These are phyloP conservation scores for Danielia reshetovae DNA, from an alignment of 805 yeast species.

Conservation along the genomic window DNA sequence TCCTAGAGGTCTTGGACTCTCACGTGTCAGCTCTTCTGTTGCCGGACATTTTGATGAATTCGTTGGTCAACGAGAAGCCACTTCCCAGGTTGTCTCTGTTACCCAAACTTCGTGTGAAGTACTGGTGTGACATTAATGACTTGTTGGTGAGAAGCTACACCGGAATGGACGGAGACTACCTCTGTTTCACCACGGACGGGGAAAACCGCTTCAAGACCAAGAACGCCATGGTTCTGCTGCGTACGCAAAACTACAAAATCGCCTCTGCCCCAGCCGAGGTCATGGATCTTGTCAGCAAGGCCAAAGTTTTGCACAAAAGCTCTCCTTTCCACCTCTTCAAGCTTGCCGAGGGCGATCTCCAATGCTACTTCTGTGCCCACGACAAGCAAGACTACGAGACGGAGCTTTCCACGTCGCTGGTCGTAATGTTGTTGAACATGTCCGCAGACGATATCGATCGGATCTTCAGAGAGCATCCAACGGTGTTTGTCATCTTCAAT, in stretches of 20 bases:
- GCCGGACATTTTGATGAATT: slow-evolving; percentile 84
- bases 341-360: slow-evolving; percentile 29
- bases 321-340: slow-evolving; percentile 86
- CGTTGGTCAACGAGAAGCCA: slow-evolving; percentile 81
- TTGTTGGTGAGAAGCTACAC: slow-evolving; percentile 47
- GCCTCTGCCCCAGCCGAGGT: slow-evolving; percentile 28
- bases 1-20: slow-evolving; percentile 51
- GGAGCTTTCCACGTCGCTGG: slow-evolving; percentile 59
- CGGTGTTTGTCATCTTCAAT: slow-evolving; percentile 46
- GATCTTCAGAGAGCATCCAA: slow-evolving; percentile 30
- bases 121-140: slow-evolving; percentile 62
- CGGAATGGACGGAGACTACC: slow-evolving; percentile 18
- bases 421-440: slow-evolving; percentile 64
- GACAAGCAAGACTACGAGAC: slow-evolving; percentile 45
- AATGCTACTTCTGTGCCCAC: slow-evolving; percentile 67
- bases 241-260: slow-evolving; percentile 27
- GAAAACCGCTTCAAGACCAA: slow-evolving; percentile 22
- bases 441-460: slow-evolving; percentile 30
- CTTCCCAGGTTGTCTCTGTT: slow-evolving; percentile 45
- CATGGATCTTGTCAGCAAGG: slow-evolving; percentile 58
- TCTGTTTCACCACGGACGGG: slow-evolving; percentile 27
- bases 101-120: slow-evolving; percentile 65
- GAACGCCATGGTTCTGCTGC: slow-evolving; percentile 15
- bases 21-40: slow-evolving; percentile 47
- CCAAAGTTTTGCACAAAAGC: slow-evolving; percentile 68